These are phyloP conservation scores for Suillus luteus DNA, from an alignment of 768 basidiomycete genomes.

Conservation along the genomic window DNA sequence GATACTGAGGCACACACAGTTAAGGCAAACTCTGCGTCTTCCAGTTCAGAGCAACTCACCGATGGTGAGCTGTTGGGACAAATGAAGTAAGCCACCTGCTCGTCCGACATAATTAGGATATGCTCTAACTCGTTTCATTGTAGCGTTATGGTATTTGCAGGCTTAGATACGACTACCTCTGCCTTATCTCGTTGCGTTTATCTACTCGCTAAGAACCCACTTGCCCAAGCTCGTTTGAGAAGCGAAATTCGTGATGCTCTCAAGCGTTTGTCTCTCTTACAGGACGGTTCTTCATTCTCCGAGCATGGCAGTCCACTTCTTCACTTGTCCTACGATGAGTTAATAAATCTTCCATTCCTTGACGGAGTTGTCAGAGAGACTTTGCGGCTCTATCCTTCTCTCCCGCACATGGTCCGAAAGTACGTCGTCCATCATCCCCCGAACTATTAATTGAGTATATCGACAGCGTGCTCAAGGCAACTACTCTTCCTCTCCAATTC, in stretches of 20 bases:
- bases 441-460: not conserved
- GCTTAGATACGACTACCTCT: constrained; percentile 19
- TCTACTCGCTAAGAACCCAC: constrained; percentile 20
- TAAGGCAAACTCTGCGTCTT: constrained; percentile 22
- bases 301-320: constrained; percentile 21
- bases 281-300: constrained; percentile 15
- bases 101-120: not conserved
- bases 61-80: constrained; percentile 31
- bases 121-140: not conserved
- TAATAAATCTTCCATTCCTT: constrained; percentile 41
- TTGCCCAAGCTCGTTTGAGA: constrained; percentile 5
- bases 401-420: constrained; percentile 19
- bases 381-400: constrained; percentile 33
- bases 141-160: constrained; percentile 28
- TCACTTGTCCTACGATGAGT: constrained; percentile 31
- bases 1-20: constrained; percentile 18
- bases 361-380: constrained; percentile 42
- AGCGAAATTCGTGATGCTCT: constrained; percentile 17
- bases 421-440: constrained; percentile 8
- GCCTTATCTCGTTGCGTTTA: constrained; percentile 20
- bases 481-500: constrained; percentile 4
- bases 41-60: constrained; percentile 23
- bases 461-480: not conserved
- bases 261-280: constrained; percentile 13
- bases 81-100: constrained; percentile 23